These are phyloP conservation scores for Pseudozyma hubeiensis DNA, from an alignment of 1,284 basidiomycete species.

Conservation along the genomic window DNA sequence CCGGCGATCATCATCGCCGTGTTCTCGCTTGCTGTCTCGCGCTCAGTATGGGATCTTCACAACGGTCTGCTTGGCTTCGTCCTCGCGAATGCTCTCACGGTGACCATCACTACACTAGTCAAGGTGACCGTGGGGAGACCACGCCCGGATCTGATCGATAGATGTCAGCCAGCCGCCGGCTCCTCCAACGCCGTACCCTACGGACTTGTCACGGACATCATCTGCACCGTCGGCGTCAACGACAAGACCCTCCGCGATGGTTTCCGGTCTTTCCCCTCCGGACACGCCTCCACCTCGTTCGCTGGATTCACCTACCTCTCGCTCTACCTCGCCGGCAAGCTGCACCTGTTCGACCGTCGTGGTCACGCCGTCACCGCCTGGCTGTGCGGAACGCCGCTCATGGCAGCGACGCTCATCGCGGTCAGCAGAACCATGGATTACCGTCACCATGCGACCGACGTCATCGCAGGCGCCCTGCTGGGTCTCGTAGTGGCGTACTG, in stretches of 20 bases:
- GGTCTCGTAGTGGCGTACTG: slow-evolving; percentile 78
- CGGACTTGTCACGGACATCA: slow-evolving; percentile 79
- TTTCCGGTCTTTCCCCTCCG: slow-evolving; percentile 92
- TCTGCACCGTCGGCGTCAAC: slow-evolving; percentile 77
- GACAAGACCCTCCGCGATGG: slow-evolving; percentile 71
- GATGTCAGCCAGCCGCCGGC: slow-evolving; percentile 81
- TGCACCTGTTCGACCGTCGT: slow-evolving; percentile 86
- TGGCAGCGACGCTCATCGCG: slow-evolving; percentile 85
- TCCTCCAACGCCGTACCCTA: slow-evolving; percentile 74
- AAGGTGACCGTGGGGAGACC: slow-evolving; percentile 88
- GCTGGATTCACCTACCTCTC: slow-evolving; percentile 90
- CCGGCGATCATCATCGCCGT: slow-evolving; percentile 74
- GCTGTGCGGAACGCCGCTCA: slow-evolving; percentile 81
- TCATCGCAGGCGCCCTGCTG: slow-evolving; percentile 81
- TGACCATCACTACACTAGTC: slow-evolving; percentile 82
- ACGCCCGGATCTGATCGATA: slow-evolving; percentile 73
- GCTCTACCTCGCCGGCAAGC: slow-evolving; percentile 80
- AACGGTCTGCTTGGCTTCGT: slow-evolving; percentile 81
- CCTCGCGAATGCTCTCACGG: slow-evolving; percentile 80
- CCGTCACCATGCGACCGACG: slow-evolving; percentile 73
- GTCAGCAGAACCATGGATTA: slow-evolving; percentile 73
- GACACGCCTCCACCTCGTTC: slow-evolving; percentile 91
- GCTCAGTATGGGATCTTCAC: slow-evolving; percentile 89
- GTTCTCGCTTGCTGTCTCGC: slow-evolving; percentile 78
- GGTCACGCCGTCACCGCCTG: slow-evolving; percentile 89